A percentile compares a stretch with the other conserved stretches of the same genome.
These are phyloP conservation scores for Aspergillus affinis DNA, from an alignment of 495 filamentous ascomycete genomes.

Conservation along the genomic window DNA sequence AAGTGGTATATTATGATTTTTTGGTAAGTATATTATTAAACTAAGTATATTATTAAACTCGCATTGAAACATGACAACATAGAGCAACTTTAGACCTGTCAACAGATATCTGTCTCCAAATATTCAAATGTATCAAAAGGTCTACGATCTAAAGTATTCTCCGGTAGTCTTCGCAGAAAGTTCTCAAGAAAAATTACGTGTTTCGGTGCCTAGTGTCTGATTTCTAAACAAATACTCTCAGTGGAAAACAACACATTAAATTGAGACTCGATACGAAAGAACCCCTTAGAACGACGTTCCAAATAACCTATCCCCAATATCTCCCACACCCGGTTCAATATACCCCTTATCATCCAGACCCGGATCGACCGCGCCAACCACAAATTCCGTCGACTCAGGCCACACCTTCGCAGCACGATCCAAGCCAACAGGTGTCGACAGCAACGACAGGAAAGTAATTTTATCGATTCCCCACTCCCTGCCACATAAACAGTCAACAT, in stretches of 20 bases:
- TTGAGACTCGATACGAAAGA: too few relatives aligned
- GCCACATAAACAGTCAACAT: not conserved
- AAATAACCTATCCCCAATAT: slow-evolving; percentile 86
- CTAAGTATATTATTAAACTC: not conserved
- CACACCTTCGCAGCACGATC: slow-evolving; percentile 65
- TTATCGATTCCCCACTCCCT: slow-evolving; percentile 79
- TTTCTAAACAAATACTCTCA: too few relatives aligned
- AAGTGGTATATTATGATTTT: too few relatives aligned
- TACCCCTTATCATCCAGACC: slow-evolving; percentile 71
- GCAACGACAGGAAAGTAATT: slow-evolving; percentile 69
- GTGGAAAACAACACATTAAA: too few relatives aligned
- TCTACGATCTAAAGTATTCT: too few relatives aligned
- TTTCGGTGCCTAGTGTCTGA: too few relatives aligned
- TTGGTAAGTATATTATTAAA: not conserved
- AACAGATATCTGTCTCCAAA: too few relatives aligned
- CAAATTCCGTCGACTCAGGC: slow-evolving; percentile 68
- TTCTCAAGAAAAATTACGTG: too few relatives aligned
- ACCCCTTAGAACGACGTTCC: slow-evolving; percentile 63
- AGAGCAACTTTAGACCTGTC: too few relatives aligned
- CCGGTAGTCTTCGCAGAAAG: too few relatives aligned
- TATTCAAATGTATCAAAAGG: too few relatives aligned
- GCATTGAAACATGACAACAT: not conserved
- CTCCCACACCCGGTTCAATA: slow-evolving; percentile 81
- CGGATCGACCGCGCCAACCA: slow-evolving; percentile 73
- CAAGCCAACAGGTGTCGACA: slow-evolving; percentile 68